Conservation (phyloP, 768 basidiomycete species). For the Epithele typhae region DNA sequence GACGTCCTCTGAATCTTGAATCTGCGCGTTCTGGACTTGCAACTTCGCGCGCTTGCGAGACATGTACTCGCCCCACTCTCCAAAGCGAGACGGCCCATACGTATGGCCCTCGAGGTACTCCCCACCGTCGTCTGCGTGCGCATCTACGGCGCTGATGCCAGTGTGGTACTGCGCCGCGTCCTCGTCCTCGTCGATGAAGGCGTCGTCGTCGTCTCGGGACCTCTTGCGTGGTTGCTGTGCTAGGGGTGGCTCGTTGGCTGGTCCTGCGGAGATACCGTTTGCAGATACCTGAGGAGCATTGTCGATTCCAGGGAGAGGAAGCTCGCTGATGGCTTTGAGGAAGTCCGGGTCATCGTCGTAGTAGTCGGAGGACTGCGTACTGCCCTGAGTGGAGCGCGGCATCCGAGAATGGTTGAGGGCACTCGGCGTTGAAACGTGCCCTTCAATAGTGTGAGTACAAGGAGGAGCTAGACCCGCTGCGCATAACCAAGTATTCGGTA, state of each 20-base stretch:
- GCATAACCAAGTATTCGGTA: no score
- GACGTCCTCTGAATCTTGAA: slow-evolving; percentile 24
- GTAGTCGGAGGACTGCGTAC: slow-evolving; percentile 45
- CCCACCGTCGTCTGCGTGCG: not conserved
- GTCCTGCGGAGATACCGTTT: not conserved
- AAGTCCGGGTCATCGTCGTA: slow-evolving; percentile 54
- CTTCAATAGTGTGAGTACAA: no score
- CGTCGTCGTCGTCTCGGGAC: slow-evolving; percentile 29
- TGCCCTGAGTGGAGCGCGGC: slow-evolving; percentile 10
- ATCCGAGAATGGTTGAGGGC: no score
- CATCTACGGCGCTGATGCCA: slow-evolving; percentile 11
- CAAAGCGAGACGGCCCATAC: slow-evolving; percentile 80
- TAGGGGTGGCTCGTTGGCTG: not conserved
- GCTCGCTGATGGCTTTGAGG: slow-evolving; percentile 41
- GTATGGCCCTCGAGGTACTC: slow-evolving; percentile 29
- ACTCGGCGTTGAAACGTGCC: no score
- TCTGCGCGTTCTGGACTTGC: slow-evolving; percentile 66
- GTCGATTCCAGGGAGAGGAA: slow-evolving; percentile 29
- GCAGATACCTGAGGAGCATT: not conserved
- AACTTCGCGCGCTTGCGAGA: slow-evolving; percentile 85
- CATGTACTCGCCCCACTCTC: slow-evolving; percentile 88
- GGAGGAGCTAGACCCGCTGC: no score
- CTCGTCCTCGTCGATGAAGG: slow-evolving; percentile 33
- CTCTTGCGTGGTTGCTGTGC: slow-evolving; percentile 21
- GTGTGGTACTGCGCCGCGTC: slow-evolving; percentile 11